Evolutionary conservation across 441 rosid genomes (phyloP), one percentile per base, ranked within the genome.

Genomic region (Erodium moschatum): DNA sequence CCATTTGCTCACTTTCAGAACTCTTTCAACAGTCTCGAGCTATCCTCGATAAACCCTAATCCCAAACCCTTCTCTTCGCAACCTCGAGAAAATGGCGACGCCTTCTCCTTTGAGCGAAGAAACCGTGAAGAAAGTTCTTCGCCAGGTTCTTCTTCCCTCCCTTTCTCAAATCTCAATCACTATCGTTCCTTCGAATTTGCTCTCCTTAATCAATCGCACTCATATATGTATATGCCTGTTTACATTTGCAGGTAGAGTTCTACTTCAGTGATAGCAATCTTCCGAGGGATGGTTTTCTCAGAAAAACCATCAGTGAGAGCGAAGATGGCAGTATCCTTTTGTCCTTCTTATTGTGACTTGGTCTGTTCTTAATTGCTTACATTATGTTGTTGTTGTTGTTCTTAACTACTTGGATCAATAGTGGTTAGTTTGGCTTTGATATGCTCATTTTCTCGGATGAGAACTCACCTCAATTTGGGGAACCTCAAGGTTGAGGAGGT

Each of bases 191-290:
- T 76, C 40, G 1, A 10, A 0, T 6, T n/a, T 4, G 11, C 2
- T 21, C 11, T 38, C 12, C 0, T 35, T 9, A 58, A 21, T 46
- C 15, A 15, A 19, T 48, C 64, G 56, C 13, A 8, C 48, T 1
- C 12, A 42, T 12, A 42, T 42, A 42, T 7, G 12, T 42, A n/a
- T 0, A 40, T 6, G 21, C 1, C n/a, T 0, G 40, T 40, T n/a
- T 12, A 21, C 64, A 20, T 63, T 72, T 75, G 13, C 82, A 91
- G 96, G 97, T 92, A 7, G 97, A 88, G 81, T 92, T 87, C 74
- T 92, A 92, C 77, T 92, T 90, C 83, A 84, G 98, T 67, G 97
- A 90, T 61, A 92, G 96, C 79, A 90, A 92, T 74, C 83, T 90
- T 7, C 96, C 97, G 0, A 83, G 89, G 52, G 98, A 92, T 54